Conservation (phyloP, 2,329 filamentous ascomycete species). For the Hypomyces rosellus region DNA sequence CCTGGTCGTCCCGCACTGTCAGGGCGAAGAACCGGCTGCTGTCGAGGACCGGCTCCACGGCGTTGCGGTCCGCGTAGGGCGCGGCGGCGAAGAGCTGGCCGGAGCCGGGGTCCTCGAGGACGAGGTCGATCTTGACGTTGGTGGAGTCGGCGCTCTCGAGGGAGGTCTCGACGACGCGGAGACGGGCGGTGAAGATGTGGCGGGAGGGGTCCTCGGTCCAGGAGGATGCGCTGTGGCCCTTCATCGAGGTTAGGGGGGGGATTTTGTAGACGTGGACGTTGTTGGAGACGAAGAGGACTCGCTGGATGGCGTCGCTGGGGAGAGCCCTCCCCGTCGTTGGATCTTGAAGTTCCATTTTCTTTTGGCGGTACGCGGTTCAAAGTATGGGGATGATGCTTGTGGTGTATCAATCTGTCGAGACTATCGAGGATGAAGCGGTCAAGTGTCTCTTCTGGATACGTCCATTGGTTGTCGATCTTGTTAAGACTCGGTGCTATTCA, state of each 20-base stretch:
- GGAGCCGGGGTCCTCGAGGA: constrained; percentile 68
- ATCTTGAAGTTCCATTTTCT: constrained; percentile 57
- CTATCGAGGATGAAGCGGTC: neutral
- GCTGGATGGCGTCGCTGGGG: constrained; percentile 72
- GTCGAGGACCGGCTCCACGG: constrained; percentile 73
- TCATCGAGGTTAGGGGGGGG: constrained; percentile 69
- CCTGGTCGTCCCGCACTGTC: constrained; percentile 67
- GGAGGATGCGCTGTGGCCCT: constrained; percentile 68
- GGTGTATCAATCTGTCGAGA: no score
- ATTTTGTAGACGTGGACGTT: constrained; percentile 83
- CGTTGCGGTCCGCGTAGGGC: constrained; percentile 60
- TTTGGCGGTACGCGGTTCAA: no score
- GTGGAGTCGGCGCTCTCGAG: constrained; percentile 36
- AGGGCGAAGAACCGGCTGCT: constrained; percentile 80
- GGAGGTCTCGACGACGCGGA: constrained; percentile 73
- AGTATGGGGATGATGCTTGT: no score
- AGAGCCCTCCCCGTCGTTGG: constrained; percentile 63
- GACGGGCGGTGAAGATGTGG: constrained; percentile 78
- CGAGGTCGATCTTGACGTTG: constrained; percentile 63
- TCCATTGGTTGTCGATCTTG: no score
- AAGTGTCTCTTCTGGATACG: no score
- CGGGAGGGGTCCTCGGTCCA: constrained; percentile 69
- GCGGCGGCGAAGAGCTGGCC: constrained; percentile 79
- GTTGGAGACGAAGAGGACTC: constrained; percentile 70
- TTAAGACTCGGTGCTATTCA: no score